Conservation (phyloP, 208 protist genomes). For the Acanthamoeba healyi region DNA sequence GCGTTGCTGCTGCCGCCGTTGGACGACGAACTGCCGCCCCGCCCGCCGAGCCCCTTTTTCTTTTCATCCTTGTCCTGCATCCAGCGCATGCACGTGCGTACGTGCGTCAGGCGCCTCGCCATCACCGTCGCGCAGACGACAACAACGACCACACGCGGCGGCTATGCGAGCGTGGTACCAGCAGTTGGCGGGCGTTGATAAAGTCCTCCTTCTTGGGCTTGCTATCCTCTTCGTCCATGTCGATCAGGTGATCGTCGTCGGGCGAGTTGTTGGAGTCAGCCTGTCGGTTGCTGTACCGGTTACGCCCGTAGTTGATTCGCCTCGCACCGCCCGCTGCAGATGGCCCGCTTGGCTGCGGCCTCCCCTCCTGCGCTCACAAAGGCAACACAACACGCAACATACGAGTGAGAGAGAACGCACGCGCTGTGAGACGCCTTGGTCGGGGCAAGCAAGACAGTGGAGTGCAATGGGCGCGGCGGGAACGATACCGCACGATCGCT, state of each 20-base stretch:
- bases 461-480: background rate
- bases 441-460: background rate
- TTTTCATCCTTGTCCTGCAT: constrained; percentile 46
- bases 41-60: background rate
- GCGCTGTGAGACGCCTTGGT: background rate
- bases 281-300: constrained; percentile 38
- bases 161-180: background rate
- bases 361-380: background rate
- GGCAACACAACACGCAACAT: background rate
- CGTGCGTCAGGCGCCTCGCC: no score
- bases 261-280: constrained; percentile 29
- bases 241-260: background rate
- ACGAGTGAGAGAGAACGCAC: background rate
- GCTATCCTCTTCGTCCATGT: background rate
- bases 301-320: constrained; percentile 54
- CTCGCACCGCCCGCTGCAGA: background rate
- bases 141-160: no score
- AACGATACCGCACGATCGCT: background rate
- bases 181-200: constrained; percentile 9
- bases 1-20: background rate
- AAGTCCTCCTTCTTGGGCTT: constrained; percentile 15
- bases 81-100: no score
- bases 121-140: no score
- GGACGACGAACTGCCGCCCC: background rate
- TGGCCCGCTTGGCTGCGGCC: background rate